phyloP scores from a whole-genome alignment of 2,329 filamentous ascomycete genomes.

The Dactylellina cionopaga region DNA sequence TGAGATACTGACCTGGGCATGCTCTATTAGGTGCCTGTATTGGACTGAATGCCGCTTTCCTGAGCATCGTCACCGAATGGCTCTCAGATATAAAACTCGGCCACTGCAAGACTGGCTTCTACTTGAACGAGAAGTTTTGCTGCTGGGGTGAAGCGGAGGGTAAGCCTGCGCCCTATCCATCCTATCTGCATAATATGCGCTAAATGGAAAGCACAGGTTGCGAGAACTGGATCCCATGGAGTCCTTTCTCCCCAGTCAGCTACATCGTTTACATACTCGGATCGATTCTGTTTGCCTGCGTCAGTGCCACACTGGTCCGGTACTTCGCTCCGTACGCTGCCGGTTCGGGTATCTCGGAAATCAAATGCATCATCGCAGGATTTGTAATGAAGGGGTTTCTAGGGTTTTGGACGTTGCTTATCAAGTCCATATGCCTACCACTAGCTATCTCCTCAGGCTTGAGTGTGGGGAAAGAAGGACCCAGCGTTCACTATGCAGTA shows the following conservation, averaged over 20 bases:
- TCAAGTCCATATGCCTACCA: slow-evolving; percentile 91
- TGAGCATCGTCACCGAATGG: slow-evolving; percentile 98
- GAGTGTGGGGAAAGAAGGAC: slow-evolving; percentile 95
- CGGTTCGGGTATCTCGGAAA: slow-evolving; percentile 96
- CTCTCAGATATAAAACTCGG: slow-evolving; percentile 93
- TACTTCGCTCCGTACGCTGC: slow-evolving; percentile 94
- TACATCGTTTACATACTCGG: slow-evolving; percentile 89
- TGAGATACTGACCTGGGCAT: too few species aligned
- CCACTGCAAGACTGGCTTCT: slow-evolving; percentile 95
- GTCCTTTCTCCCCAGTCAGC: slow-evolving; percentile 78
- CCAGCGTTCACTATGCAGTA: slow-evolving; percentile 98
- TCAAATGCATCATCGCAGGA: slow-evolving; percentile 98
- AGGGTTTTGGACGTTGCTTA: slow-evolving; percentile 86
- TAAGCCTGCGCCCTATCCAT: too few species aligned
- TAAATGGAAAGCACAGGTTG: slow-evolving; percentile 69
- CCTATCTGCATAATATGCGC: too few species aligned
- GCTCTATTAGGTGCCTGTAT: slow-evolving; percentile 75
- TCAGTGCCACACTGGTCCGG: slow-evolving; percentile 84
- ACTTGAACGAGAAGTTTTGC: slow-evolving; percentile 96
- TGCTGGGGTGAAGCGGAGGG: slow-evolving; percentile 95
- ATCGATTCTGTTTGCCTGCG: slow-evolving; percentile 81
- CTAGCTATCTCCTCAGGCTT: slow-evolving; percentile 92
- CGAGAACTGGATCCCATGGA: slow-evolving; percentile 89
- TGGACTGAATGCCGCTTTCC: slow-evolving; percentile 87
- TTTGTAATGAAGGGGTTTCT: slow-evolving; percentile 99